A percentile compares a stretch with the other conserved stretches of the same genome.
Evolutionary conservation across 2,329 filamentous ascomycete species (phyloP).

Genomic region (Colletotrichum cereale): DNA sequence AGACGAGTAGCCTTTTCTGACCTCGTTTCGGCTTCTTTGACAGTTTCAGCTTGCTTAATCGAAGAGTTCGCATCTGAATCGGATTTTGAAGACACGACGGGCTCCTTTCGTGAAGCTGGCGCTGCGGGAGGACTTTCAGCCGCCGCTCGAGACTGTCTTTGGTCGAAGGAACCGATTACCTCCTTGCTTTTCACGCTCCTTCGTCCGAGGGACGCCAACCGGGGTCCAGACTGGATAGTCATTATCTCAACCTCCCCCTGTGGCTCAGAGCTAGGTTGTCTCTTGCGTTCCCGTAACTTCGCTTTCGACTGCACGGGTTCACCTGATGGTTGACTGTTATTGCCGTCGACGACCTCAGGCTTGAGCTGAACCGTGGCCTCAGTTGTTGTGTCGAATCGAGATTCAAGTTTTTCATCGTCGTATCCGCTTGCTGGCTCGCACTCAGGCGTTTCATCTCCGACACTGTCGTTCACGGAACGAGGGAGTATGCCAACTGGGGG

Average conservation of each 20-base stretch:
- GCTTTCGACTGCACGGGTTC: neutral
- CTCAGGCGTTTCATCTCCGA: neutral
- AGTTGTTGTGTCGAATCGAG: too few species aligned
- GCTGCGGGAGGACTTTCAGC: neutral
- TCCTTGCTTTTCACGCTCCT: slow-evolving; percentile 61
- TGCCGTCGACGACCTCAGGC: neutral
- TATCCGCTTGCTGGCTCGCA: neutral
- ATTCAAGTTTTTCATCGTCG: neutral
- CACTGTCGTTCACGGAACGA: neutral
- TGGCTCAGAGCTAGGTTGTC: neutral
- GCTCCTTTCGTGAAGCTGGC: neutral
- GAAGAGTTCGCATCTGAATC: neutral
- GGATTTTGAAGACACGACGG: neutral
- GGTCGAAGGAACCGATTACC: slow-evolving; percentile 55
- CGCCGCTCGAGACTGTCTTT: neutral
- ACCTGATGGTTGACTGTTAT: neutral
- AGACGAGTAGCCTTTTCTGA: slow-evolving; percentile 1
- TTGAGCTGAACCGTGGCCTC: neutral
- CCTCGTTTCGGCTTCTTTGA: neutral
- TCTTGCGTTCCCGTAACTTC: neutral
- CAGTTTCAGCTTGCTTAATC: neutral
- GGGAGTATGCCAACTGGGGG: neutral
- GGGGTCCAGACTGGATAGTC: slow-evolving; percentile 45
- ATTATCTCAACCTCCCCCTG: neutral
- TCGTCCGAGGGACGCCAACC: slow-evolving; percentile 54